Percentiles rank a stretch among this genome's conserved stretches.
Conservation (phyloP, 2,329 filamentous ascomycete genomes). For the Arthrinium phaeospermum region DNA sequence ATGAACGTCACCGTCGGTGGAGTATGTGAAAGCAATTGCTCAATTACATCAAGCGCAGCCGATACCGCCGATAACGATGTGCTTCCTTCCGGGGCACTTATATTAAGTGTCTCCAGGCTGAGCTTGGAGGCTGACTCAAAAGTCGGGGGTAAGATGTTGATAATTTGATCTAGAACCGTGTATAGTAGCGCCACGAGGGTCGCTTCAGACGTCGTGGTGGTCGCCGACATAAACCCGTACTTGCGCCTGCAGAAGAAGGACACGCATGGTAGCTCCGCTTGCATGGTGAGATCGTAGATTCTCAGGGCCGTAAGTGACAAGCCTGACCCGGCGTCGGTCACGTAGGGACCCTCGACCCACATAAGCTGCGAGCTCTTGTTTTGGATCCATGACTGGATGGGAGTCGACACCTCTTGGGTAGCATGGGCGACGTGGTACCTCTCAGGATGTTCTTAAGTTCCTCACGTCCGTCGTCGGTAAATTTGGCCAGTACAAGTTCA, state of each 20-base stretch:
- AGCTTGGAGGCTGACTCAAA: neutral
- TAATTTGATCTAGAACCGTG: neutral
- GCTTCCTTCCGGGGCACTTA: neutral
- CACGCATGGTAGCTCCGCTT: conserved; percentile 3
- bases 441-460: neutral
- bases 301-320: neutral
- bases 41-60: neutral
- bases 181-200: neutral
- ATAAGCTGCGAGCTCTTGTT: neutral
- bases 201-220: neutral
- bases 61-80: no score
- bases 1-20: neutral
- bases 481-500: neutral
- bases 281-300: neutral
- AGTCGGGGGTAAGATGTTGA: neutral
- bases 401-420: neutral
- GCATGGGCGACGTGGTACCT: neutral
- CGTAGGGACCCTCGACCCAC: neutral
- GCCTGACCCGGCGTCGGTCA: neutral
- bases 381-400: neutral
- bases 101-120: neutral
- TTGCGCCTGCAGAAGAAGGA: conserved; percentile 22
- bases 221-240: neutral
- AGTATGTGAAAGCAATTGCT: neutral
- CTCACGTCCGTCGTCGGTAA: neutral